Base-by-base conservation (phyloP, 2,329 filamentous ascomycete species). In the Fusarium haematococcum region DNA sequence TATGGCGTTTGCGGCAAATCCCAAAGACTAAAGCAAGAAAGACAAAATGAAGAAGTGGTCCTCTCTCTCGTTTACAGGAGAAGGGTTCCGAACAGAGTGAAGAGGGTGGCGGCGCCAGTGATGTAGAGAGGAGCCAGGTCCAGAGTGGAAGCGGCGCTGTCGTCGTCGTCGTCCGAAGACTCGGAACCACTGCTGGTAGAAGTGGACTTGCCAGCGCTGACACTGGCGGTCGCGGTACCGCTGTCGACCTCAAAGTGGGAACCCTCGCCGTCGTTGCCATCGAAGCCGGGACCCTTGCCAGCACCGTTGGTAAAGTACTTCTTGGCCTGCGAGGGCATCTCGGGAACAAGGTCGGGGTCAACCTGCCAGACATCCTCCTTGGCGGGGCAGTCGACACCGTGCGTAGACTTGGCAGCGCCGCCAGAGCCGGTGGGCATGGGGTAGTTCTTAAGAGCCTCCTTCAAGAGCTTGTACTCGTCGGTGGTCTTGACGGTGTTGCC, bases 391-490 rank as follows among this genome's bases (percentile, higher is more conserved):
- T 82, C 78, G 48, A 81, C 83, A 16, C 85, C 78, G 70, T 86
- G 82, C 8, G 87, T 87, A 52, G 86, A 86, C 14, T 84, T 83
- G 30, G 85, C 81, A 74, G 85, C 86, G 67, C 88, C 88, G 59
- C 87, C 88, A 61, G 84, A 75, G 48, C 87, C 89, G 23, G 84
- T 85, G 18, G 89, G 89, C 7, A 85, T 82, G 30, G 89, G 84
- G 81, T 89, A 86, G 62, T 85, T 83, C 61, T 81, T 75, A 65
- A 91, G 81, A 60, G 88, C 88, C 13, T 79, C 81, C 77, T 86
- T 84, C 78, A 89, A 87, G 71, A 84, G 83, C 56, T 84, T 81
- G 84, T 92, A 97, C 79, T 96, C 94, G 45, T 83, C 72, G 23
- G 52, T 84, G 74, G 92, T 89, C 35, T 85, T 85, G 68, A 93